Base-by-base conservation (phyloP, 1,284 basidiomycete genomes). In the Phellinidium pouzarii region DNA sequence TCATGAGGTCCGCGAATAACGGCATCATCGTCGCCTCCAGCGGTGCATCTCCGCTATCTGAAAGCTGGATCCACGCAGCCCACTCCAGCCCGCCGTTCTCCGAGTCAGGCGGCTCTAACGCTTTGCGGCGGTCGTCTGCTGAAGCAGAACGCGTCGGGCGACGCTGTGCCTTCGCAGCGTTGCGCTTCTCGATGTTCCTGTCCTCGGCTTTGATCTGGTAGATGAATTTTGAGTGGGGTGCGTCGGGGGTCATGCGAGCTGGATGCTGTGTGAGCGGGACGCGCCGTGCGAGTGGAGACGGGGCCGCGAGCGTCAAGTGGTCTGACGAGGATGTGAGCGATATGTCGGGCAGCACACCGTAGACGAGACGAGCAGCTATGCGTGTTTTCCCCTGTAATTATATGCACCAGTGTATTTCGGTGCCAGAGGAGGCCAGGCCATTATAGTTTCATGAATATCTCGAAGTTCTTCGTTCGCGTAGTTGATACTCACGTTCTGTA, bases 51-150 rank as follows among this genome's bases (percentile, higher is more conserved):
- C 68, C 58, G 14, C 29, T n/a, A 48, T 71, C 71, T 1, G 54
- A 62, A 23, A 84, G 70, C 50, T 77, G 67, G 41, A 73, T 67
- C 79, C 80, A 84, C 12, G 73, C 70, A 8, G 76, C 81, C 74
- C 77, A 81, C 59, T 79, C 74, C 4, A 74, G 27, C 74, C 75
- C 40, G 26, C 26, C 29, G 31, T 46, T 46, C 9, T 42, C 23
- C 38, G 19, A 3, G 31, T 31, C 36, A 36, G 38, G 9, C 8
- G 14, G 31, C 31, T 7, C 31, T 11, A 14, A 34, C 3, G 11
- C 31, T 34, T 31, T 31, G 11, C 14, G 31, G 9, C 9, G 9
- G 9, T 14, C 14, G 31, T 17, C 17, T 12, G 11, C 27, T n/a
- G 22, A 5, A 17, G n/a, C n/a, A n/a, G n/a, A n/a, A n/a, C n/a